Base-by-base conservation (phyloP, 768 basidiomycete genomes). In the Nevesoporus exiguus region DNA sequence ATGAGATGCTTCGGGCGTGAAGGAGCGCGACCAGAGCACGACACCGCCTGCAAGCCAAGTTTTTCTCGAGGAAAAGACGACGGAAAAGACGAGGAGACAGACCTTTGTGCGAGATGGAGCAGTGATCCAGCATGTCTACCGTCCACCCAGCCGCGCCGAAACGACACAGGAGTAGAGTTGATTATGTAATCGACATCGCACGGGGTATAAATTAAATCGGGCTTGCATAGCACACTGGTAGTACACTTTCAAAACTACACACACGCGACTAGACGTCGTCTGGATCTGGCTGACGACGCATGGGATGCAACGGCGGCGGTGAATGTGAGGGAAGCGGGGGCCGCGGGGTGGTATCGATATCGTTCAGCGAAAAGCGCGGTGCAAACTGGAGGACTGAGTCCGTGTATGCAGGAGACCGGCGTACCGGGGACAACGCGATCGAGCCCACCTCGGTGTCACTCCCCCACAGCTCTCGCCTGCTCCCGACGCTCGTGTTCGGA, bases 61-160 rank as follows among this genome's bases (percentile, higher is more conserved):
- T 65, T n/a, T 36, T 54, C 46, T 39, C 19, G 7, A 21, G 5
- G 6, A 42, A 30, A 10, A 21, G 19, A 44, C 57, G 49, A 45
- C 8, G 1, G 24, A n/a, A 7, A 51, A 37, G 24, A 39, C n/a
- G n/a, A n/a, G n/a, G n/a, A 11, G 14, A 44, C 51, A 46, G 70
- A 88, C 93, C 93, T 81, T 91, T 91, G 71, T 94, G 93, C 9
- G 92, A 92, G 65, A 98, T 96, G 27, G 93, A 94, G 70, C 93
- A 92, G 72, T 94, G 90, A 74, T 98, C 95, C 54, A 97, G 83
- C 93, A 97, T 97, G 52, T 19, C 31, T 22, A n/a, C n/a, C n/a
- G n/a, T n/a, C n/a, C 2, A 21, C 6, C 15, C 36, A 37, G 5
- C 7, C 36, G n/a, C n/a, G 10, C 27, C 27, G 27, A 29, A 29